Base-by-base conservation (phyloP, 352 stramenopile species). In the Pythium vanterpoolii region DNA sequence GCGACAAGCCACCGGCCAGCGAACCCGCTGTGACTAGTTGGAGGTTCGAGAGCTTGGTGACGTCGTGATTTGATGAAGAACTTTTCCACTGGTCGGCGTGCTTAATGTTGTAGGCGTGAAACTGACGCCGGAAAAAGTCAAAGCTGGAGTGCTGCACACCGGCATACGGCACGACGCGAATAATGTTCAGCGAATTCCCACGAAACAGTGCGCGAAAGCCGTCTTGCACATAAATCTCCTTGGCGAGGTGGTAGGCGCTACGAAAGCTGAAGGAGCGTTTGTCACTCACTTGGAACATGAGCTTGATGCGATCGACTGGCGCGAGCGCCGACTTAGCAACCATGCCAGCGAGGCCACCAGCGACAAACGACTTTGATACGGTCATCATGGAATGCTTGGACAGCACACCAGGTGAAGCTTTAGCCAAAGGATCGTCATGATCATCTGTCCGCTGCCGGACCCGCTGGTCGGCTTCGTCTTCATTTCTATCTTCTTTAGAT, bases 261-360 rank as follows among this genome's bases (percentile, higher is more conserved):
- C 80, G 74, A 54, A 95, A 86, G 39, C 71, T 89, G 44, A 95
- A 95, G 31, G 71, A 59, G 5, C 74, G 74, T 52, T 82, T 76
- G 26, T 90, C 83, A 33, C 77, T 87, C 39, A 94, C 84, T 62
- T 96, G 86, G 47, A 96, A 94, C 38, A 96, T 56, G 24, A 96
- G 87, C 58, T 96, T 96, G 16, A 96, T 69, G 24, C 86, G 82
- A 40, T 96, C 86, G 39, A 93, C 68, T 0, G 86, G 86, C 0
- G 86, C 83, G 28, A 96, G 60, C 13, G 69, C 36, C 19, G 84
- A 93, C 58, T 94, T 93, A 49, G 86, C 85, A 5, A 80, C 71
- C 54, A 92, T 90, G 0, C 86, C 86, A 0, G 86, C 84, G 13
- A 83, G 62, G 0, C 84, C 83, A 1, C 86, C 86, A 1, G 83